Evolutionary conservation across 2,329 filamentous ascomycete species (phyloP).

Genomic region (Aspergillus fijiensis): DNA sequence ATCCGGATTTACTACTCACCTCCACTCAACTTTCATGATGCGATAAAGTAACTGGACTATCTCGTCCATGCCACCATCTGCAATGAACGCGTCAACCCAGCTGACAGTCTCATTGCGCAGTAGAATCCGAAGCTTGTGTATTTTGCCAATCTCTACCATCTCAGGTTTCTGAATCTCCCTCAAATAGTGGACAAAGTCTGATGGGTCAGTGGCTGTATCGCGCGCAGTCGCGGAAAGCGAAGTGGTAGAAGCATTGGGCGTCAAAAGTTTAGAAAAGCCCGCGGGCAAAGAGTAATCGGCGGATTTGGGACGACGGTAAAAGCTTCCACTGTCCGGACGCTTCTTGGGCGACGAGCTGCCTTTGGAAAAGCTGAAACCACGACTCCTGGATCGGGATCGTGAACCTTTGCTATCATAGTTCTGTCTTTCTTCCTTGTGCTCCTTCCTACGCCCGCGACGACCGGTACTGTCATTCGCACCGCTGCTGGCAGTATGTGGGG

Average conservation of each 20-base stretch:
- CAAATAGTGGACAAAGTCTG: constrained; percentile 84
- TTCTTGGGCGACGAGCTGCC: constrained; percentile 75
- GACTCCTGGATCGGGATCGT: constrained; percentile 59
- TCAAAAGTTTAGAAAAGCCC: constrained; percentile 57
- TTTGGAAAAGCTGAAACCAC: constrained; percentile 76
- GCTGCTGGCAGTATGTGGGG: constrained; percentile 46
- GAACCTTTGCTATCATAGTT: constrained; percentile 48
- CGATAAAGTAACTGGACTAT: constrained; percentile 82
- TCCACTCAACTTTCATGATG: constrained; percentile 96
- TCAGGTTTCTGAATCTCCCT: constrained; percentile 78
- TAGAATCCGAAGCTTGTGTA: constrained; percentile 87
- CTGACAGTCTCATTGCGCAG: constrained; percentile 91
- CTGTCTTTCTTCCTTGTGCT: constrained; percentile 39
- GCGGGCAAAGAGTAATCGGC: constrained; percentile 63
- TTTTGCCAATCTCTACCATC: constrained; percentile 84
- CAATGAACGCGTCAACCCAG: constrained; percentile 92
- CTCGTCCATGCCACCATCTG: constrained; percentile 86
- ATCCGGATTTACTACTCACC: constrained; percentile 54
- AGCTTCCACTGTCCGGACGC: constrained; percentile 64
- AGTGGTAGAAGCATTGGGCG: constrained; percentile 56
- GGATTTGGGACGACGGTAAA: constrained; percentile 70
- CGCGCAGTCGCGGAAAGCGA: constrained; percentile 61
- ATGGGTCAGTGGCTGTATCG: constrained; percentile 71
- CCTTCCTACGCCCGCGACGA: constrained; percentile 44
- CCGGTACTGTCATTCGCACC: constrained; percentile 28